Base-by-base conservation (phyloP, 441 rosid species). In the Gossypium davidsonii region DNA sequence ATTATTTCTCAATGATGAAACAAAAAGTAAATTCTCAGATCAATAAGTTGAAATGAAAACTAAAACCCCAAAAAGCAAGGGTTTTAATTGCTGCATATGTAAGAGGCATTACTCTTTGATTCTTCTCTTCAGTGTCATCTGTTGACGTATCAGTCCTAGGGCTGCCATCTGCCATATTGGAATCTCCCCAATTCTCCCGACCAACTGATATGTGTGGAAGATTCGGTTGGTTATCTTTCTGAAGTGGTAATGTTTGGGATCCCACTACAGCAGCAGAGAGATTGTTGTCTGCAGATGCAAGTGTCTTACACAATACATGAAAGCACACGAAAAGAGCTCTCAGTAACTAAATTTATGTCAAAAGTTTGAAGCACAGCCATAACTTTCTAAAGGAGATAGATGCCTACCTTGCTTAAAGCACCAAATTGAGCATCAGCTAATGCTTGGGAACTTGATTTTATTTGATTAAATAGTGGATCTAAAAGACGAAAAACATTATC, bases 121-220 rank as follows among this genome's bases (percentile, higher is more conserved):
- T 85, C 84, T 85, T 92, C 71, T 90, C 91, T 75, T 89, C 96
- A 53, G 94, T 86, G 73, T 90, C 96, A 65, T 92, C 97, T 10
- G 97, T 86, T 78, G 97, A 92, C 46, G 83, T 87, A 80, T 90
- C 96, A 44, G 93, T 90, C 78, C 84, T 86, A 65, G 91, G 92
- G 82, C 97, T 91, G 57, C 86, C 88, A 75, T 88, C 94, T 20
- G 87, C 90, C 86, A 87, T 81, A 59, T 75, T 82, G 74, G 86
- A 80, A 72, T 88, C 90, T 70, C 86, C 89, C 90, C 89, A 85
- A 59, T 85, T 85, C 83, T 88, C 89, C 39, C 70, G 81, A 69
- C 78, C 81, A 76, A 85, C 82, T 70, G 82, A 79, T 70, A 77
- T 75, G 59, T 15, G 53, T 23, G 78, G 71, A 34, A 80, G 78